Percentiles rank a stretch among this genome's conserved stretches.
phyloP scores from a whole-genome alignment of 2,329 filamentous ascomycete genomes.

The Colletotrichum sp. region DNA sequence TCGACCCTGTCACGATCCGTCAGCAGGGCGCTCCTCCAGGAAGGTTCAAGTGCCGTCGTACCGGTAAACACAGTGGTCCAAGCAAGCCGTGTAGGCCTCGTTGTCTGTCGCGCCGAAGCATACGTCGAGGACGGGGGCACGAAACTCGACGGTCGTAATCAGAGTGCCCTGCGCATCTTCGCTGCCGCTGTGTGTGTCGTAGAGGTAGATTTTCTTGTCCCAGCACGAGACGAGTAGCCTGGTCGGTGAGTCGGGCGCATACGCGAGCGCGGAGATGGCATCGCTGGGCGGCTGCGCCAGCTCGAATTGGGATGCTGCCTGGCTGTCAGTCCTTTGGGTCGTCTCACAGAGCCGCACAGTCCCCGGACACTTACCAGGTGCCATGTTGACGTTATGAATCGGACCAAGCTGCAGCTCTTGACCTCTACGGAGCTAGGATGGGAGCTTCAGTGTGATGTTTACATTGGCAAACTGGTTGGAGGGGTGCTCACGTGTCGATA shows the following conservation, averaged over 20 bases:
- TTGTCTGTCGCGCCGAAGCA: constrained; percentile 86
- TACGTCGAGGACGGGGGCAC: constrained; percentile 86
- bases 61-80: constrained; percentile 87
- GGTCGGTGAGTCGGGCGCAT: constrained; percentile 76
- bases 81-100: constrained; percentile 83
- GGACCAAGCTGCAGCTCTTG: neutral
- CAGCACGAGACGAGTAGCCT: constrained; percentile 91
- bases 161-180: constrained; percentile 65
- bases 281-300: constrained; percentile 83
- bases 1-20: constrained; percentile 55
- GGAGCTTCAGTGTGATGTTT: constrained; percentile 12
- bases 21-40: neutral
- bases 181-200: constrained; percentile 69
- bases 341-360: neutral
- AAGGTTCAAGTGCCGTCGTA: constrained; percentile 36
- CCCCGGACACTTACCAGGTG: constrained; percentile 38
- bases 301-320: constrained; percentile 75
- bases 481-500: constrained; percentile 21
- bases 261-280: constrained; percentile 84
- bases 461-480: constrained; percentile 18
- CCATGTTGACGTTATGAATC: constrained; percentile 30
- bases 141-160: constrained; percentile 76
- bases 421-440: neutral
- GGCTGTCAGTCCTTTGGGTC: constrained; percentile 20
- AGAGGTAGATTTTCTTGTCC: constrained; percentile 91